Evolutionary conservation across 352 stramenopile species (phyloP).

Genomic region (Phytophthora meadii): DNA sequence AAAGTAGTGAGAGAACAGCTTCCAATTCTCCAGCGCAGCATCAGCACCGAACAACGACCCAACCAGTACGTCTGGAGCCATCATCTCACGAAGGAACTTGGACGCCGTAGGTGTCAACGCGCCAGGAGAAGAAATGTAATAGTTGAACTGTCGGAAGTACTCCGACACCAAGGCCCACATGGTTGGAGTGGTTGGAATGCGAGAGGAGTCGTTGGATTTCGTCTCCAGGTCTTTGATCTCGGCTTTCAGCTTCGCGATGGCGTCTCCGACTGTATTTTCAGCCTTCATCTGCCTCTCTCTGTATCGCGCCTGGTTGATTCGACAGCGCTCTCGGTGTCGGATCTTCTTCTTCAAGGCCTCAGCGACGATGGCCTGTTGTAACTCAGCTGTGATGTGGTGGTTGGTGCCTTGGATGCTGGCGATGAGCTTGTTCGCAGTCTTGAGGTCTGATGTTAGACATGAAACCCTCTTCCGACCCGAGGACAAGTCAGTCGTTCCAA

Average conservation of each 20-base stretch:
- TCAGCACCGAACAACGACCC: not conserved
- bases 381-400: not conserved
- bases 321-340: slow-evolving; percentile 16
- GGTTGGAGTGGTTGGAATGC: not conserved
- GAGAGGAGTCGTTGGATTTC: not conserved
- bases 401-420: slow-evolving; percentile 9
- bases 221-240: slow-evolving; percentile 8
- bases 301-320: slow-evolving; percentile 13
- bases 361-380: slow-evolving; percentile 12
- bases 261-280: not conserved
- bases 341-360: slow-evolving; percentile 22
- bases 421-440: slow-evolving; percentile 11
- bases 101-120: not conserved
- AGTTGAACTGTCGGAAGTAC: slow-evolving; percentile 19
- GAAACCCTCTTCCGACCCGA: not conserved
- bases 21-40: slow-evolving; percentile 4
- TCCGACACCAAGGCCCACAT: slow-evolving; percentile 6
- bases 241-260: not conserved
- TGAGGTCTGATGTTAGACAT: slow-evolving; percentile 8
- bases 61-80: slow-evolving; percentile 3
- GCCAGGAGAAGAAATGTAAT: slow-evolving; percentile 6
- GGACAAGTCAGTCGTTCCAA: not conserved
- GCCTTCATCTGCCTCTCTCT: slow-evolving; percentile 7
- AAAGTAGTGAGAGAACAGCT: slow-evolving; percentile 2
- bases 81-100: slow-evolving; percentile 1